A percentile compares a stretch with the other conserved stretches of the same genome.
Conservation (phyloP, 768 basidiomycete genomes). For the Melanogaster broomeanus region DNA sequence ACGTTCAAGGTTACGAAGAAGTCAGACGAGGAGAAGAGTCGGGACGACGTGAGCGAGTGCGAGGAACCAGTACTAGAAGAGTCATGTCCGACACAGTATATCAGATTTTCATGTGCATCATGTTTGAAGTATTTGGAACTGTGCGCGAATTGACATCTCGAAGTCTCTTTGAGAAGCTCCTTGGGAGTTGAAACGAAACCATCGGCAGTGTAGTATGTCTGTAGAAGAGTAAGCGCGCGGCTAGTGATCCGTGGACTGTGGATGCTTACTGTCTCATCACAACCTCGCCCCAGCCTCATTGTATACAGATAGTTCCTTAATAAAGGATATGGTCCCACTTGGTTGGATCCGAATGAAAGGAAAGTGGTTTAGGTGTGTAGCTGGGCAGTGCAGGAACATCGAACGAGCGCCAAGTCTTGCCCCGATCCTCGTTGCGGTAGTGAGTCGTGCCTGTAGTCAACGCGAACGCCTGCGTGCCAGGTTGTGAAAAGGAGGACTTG, state of each 20-base stretch:
- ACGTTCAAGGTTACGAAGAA: constrained; percentile 69
- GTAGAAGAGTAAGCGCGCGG: constrained; percentile 10
- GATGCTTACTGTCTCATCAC: constrained; percentile 67
- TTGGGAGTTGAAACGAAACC: constrained; percentile 67
- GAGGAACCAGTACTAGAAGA: constrained; percentile 41
- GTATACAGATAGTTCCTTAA: constrained; percentile 69
- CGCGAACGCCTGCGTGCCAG: constrained; percentile 71
- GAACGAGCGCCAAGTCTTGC: constrained; percentile 86
- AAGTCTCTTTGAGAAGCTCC: constrained; percentile 67
- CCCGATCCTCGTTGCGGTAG: constrained; percentile 87
- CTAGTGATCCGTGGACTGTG: neutral
- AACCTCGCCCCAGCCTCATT: constrained; percentile 53
- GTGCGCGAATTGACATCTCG: constrained; percentile 88
- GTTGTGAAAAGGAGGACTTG: neutral
- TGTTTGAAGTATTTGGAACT: constrained; percentile 82
- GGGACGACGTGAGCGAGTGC: constrained; percentile 55
- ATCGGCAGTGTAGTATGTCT: constrained; percentile 91
- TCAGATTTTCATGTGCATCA: constrained; percentile 67
- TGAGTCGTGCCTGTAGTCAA: constrained; percentile 75
- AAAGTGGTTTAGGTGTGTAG: constrained; percentile 62
- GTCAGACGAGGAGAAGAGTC: constrained; percentile 83
- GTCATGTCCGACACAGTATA: constrained; percentile 92
- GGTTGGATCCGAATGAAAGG: constrained; percentile 80
- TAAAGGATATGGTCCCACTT: constrained; percentile 79
- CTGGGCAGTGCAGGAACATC: constrained; percentile 54